These are phyloP conservation scores for Leccinum fallax DNA, from an alignment of 1,284 basidiomycete species.

Conservation along the genomic window DNA sequence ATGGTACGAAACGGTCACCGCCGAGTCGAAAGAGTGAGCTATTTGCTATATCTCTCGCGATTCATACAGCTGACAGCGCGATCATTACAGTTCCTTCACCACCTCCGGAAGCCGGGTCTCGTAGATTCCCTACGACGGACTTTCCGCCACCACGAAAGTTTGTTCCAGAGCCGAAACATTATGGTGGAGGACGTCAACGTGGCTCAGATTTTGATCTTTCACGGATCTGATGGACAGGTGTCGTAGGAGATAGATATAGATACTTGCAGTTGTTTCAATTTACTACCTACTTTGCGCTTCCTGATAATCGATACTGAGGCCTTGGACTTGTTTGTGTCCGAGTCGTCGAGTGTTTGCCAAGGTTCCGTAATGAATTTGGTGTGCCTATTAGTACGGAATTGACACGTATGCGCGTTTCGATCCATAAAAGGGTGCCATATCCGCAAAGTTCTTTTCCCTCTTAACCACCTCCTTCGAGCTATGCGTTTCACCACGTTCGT, in stretches of 20 bases:
- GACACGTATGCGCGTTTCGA: conserved; percentile 35
- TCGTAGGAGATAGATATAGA: not conserved
- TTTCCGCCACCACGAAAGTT: conserved; percentile 80
- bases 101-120: conserved; percentile 65
- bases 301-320: not conserved
- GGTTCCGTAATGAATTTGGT: not conserved
- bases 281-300: not conserved
- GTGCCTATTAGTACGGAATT: not conserved
- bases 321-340: not conserved
- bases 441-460: not conserved
- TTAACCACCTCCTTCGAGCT: conserved; percentile 20
- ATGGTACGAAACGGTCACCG: conserved; percentile 31
- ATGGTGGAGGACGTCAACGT: conserved; percentile 61
- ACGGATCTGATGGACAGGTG: conserved; percentile 39
- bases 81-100: conserved; percentile 66
- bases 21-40: conserved; percentile 56
- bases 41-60: not conserved
- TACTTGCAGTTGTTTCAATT: not conserved
- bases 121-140: conserved; percentile 69
- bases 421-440: conserved; percentile 25
- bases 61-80: not conserved
- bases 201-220: conserved; percentile 72
- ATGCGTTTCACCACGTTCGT: conserved; percentile 69
- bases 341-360: not conserved
- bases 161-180: conserved; percentile 48